Percentiles rank a stretch among this genome's conserved stretches.
Evolutionary conservation across 352 stramenopile species (phyloP).

Genomic region (Peronospora farinosa): DNA sequence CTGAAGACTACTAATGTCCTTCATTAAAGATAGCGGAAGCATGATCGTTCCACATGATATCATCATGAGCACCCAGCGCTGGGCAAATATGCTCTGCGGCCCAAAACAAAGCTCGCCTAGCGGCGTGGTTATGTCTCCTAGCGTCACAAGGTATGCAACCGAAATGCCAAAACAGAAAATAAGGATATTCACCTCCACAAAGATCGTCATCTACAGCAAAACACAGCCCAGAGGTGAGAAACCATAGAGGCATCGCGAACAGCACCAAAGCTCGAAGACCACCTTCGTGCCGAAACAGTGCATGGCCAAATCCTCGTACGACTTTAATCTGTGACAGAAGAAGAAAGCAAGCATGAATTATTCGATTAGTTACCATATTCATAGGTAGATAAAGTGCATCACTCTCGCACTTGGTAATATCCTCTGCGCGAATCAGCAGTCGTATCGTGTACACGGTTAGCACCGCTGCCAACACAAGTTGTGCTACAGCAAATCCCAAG

Average conservation of each 20-base stretch:
- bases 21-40: conserved; percentile 75
- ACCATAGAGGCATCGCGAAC: not conserved
- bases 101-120: conserved; percentile 73
- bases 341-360: conserved; percentile 4
- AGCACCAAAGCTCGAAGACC: not conserved
- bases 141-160: conserved; percentile 76
- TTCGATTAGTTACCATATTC: not conserved
- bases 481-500: conserved; percentile 62
- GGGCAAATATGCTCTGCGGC: conserved; percentile 42
- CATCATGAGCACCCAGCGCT: conserved; percentile 77
- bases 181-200: conserved; percentile 81
- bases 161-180: conserved; percentile 84
- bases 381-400: not conserved
- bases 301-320: conserved; percentile 79
- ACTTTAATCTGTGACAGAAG: conserved; percentile 55
- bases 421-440: conserved; percentile 65
- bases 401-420: conserved; percentile 65
- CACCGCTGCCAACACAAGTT: conserved; percentile 60
- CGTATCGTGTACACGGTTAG: conserved; percentile 82
- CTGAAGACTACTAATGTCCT: conserved; percentile 81
- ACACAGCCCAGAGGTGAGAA: conserved; percentile 1
- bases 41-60: conserved; percentile 73
- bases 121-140: conserved; percentile 76
- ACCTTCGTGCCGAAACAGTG: conserved; percentile 80
- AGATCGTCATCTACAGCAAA: conserved; percentile 52